Base-by-base conservation (phyloP, 2,329 filamentous ascomycete species). In the Fusarium cicatricum region DNA sequence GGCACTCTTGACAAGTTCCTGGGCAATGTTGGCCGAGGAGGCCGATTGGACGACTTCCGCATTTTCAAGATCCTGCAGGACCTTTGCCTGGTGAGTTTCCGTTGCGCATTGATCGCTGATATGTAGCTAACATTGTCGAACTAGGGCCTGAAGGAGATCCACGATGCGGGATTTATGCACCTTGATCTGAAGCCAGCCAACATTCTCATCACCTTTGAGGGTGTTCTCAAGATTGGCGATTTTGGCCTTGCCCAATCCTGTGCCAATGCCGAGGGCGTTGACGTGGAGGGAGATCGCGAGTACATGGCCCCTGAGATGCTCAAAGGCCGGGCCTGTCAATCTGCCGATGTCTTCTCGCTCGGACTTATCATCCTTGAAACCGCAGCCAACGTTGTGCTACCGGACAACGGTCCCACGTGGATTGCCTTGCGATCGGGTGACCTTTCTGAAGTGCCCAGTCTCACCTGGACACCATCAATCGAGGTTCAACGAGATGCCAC, bases 31-130 rank as follows among this genome's bases (percentile, higher is more conserved):
- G 95, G 95, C 19, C 83, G 89, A 58, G 92, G 90, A 71, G 93
- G 92, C 40, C 86, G 94, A 66, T 78, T 99, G 63, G 95, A 99
- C 75, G 95, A 98, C 73, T 99, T 99, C 77, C 86, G 95, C 58
- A 97, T 98, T 74, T 99, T 95, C 92, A 99, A 99, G 79, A 94
- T 98, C 53, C 79, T 98, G 67, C 84, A 97, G 36, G 95, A 99
- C 74, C 77, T 97, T 55, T 85, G 88, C 68, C 79, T 90, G 80
- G 92, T 95, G 85, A 77, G 89, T 32, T 31, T 11, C n/a, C n/a
- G 3, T 19, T 9, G 32, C 29, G 36, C 8, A 11, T 10, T 6
- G 43, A 9, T 11, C 11, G 6, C 41, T 8, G 37, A 28, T 11
- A 49, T 12, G 16, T 31, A 26, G n/a, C 52, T 59, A 50, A 67